These are phyloP conservation scores for Yamadazyma takamatsuzukensis DNA, from an alignment of 805 yeast species.

Conservation along the genomic window DNA sequence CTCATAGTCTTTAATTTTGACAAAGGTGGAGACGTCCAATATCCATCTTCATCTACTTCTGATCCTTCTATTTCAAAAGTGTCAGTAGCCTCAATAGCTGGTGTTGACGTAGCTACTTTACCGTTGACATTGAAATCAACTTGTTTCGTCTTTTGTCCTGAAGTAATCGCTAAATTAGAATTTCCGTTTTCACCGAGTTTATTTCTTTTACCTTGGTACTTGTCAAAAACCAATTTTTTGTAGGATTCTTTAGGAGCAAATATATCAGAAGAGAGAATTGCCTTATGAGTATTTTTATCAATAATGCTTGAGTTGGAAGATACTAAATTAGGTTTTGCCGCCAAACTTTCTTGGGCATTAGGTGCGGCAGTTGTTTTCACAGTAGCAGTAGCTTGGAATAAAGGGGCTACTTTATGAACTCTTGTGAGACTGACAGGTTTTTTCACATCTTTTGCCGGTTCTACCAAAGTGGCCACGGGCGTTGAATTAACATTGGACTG, in stretches of 20 bases:
- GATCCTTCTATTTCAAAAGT: constrained; percentile 10
- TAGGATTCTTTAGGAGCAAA: constrained; percentile 61
- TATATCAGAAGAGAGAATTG: constrained; percentile 66
- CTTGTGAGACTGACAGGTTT: constrained; percentile 58
- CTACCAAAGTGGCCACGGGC: constrained; percentile 27
- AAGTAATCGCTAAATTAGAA: constrained; percentile 1
- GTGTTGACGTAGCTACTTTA: constrained; percentile 24
- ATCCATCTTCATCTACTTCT: constrained; percentile 64
- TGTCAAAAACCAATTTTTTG: constrained; percentile 53
- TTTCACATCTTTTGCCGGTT: constrained; percentile 28
- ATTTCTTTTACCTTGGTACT: constrained; percentile 18
- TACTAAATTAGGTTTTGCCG: too few species aligned
- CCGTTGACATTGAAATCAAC: constrained; percentile 31
- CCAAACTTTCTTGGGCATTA: too few species aligned
- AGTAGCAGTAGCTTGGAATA: constrained; percentile 25
- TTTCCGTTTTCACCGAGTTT: too few species aligned
- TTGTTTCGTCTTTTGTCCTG: constrained; percentile 11
- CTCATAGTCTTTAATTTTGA: constrained; percentile 58
- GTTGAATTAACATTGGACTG: constrained; percentile 9
- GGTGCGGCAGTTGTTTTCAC: constrained; percentile 18
- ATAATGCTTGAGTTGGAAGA: too few species aligned
- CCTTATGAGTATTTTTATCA: constrained; percentile 53
- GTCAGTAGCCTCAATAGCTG: constrained; percentile 10
- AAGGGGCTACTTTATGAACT: constrained; percentile 63
- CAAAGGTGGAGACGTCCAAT: constrained; percentile 81